A percentile compares a stretch with the other conserved stretches of the same genome.
These are phyloP conservation scores for Bipolaris zeicola DNA, from an alignment of 2,329 filamentous ascomycete species.

Conservation along the genomic window DNA sequence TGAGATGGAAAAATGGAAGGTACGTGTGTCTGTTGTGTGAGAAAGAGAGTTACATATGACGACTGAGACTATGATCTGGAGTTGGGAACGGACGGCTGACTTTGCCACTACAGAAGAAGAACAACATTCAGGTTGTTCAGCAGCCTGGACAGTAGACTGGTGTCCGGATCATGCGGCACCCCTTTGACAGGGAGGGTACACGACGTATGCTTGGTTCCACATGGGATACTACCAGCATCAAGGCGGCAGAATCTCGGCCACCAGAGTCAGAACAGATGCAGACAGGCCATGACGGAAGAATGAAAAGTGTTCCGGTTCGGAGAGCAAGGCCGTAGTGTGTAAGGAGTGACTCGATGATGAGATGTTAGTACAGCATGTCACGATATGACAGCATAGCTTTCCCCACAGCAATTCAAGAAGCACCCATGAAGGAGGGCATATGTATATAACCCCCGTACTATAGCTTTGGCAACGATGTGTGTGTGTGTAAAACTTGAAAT, in stretches of 20 bases:
- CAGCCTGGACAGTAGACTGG: constrained; percentile 56
- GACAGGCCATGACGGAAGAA: not conserved
- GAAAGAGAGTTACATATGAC: not conserved
- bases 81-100: constrained; percentile 15
- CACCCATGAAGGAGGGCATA: not conserved
- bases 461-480: constrained; percentile 1
- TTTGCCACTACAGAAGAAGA: constrained; percentile 71
- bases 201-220: constrained; percentile 20
- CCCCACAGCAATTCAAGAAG: not conserved
- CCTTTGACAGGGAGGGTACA: constrained; percentile 22
- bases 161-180: constrained; percentile 15
- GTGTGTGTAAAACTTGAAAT: not conserved
- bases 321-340: not conserved
- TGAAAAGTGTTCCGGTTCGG: not conserved
- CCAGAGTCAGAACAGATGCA: constrained; percentile 3
- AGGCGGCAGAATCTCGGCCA: constrained; percentile 16
- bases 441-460: constrained; percentile 3
- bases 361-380: constrained; percentile 4
- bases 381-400: constrained; percentile 6
- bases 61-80: not conserved
- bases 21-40: constrained; percentile 52
- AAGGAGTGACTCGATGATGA: not conserved
- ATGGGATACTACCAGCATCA: constrained; percentile 21
- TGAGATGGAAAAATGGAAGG: constrained; percentile 99
- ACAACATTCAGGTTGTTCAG: constrained; percentile 86